phyloP scores from a whole-genome alignment of 2,329 filamentous ascomycete species.

The Stromatinia cepivora region DNA sequence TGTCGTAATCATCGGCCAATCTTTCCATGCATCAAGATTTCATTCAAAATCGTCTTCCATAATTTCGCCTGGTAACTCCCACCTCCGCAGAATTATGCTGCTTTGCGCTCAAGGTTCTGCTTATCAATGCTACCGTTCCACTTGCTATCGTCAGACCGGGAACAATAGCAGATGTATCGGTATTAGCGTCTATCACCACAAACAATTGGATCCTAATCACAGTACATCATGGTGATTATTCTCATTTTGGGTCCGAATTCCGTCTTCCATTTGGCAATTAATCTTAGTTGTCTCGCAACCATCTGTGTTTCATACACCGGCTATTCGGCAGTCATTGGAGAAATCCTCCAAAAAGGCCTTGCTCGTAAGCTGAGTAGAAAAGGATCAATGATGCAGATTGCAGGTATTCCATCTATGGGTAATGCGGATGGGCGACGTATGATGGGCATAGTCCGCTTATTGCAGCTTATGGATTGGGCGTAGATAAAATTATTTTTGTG shows the following conservation, averaged over 20 bases:
- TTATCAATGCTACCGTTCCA: slow-evolving; percentile 22
- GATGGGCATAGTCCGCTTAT: slow-evolving; percentile 43
- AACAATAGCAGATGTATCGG: slow-evolving; percentile 36
- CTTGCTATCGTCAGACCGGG: slow-evolving; percentile 37
- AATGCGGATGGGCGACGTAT: slow-evolving; percentile 43
- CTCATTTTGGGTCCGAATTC: slow-evolving; percentile 41
- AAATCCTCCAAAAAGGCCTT: slow-evolving; percentile 40
- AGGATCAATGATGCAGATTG: slow-evolving; percentile 39
- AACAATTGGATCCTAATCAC: slow-evolving; percentile 30
- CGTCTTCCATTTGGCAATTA: slow-evolving; percentile 41
- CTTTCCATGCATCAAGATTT: neutral
- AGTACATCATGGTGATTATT: slow-evolving; percentile 43
- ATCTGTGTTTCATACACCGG: slow-evolving; percentile 38
- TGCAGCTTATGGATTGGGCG: slow-evolving; percentile 42
- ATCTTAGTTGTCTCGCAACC: slow-evolving; percentile 43
- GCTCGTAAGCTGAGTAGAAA: slow-evolving; percentile 36
- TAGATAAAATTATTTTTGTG: slow-evolving; percentile 44
- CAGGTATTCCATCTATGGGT: slow-evolving; percentile 38
- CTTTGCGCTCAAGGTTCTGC: slow-evolving; percentile 24
- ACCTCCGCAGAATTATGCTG: slow-evolving; percentile 25
- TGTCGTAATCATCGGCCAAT: neutral
- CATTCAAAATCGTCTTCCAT: slow-evolving; percentile 3
- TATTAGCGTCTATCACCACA: slow-evolving; percentile 30
- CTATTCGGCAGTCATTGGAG: slow-evolving; percentile 42
- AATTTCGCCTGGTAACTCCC: slow-evolving; percentile 20